These are phyloP conservation scores for Linanthus parryae DNA, from an alignment of 148 eudicot species.

Conservation along the genomic window DNA sequence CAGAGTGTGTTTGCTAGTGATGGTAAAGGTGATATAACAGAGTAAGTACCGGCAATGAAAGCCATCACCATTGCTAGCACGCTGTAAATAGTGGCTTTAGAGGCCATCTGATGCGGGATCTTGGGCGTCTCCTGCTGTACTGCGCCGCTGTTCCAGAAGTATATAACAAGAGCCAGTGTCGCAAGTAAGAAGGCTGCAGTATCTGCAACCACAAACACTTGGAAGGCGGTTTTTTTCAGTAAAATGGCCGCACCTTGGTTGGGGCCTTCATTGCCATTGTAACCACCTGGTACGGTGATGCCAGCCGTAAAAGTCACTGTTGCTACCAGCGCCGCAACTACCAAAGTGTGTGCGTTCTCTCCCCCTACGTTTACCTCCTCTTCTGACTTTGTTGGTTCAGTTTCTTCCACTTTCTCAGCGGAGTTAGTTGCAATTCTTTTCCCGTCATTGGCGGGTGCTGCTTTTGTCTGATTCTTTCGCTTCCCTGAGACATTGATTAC, in stretches of 20 bases:
- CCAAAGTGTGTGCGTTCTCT: not conserved
- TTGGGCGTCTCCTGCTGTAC: not conserved
- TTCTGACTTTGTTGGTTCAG: no score
- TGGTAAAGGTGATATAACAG: not conserved
- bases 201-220: not conserved
- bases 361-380: no score
- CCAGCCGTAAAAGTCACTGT: conserved; percentile 11
- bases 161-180: not conserved
- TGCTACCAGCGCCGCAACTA: conserved; percentile 6
- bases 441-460: no score
- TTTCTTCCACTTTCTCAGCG: no score
- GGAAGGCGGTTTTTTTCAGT: conserved; percentile 1
- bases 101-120: not conserved
- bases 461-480: no score
- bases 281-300: conserved; percentile 13
- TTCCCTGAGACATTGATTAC: no score
- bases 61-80: conserved; percentile 10
- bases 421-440: no score
- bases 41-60: not conserved
- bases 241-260: conserved; percentile 8
- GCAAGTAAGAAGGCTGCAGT: not conserved
- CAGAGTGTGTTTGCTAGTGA: not conserved
- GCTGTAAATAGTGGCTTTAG: not conserved
- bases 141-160: no score
- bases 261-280: not conserved